Conservation (phyloP, 768 basidiomycete genomes). For the Tylopilus sp. region DNA sequence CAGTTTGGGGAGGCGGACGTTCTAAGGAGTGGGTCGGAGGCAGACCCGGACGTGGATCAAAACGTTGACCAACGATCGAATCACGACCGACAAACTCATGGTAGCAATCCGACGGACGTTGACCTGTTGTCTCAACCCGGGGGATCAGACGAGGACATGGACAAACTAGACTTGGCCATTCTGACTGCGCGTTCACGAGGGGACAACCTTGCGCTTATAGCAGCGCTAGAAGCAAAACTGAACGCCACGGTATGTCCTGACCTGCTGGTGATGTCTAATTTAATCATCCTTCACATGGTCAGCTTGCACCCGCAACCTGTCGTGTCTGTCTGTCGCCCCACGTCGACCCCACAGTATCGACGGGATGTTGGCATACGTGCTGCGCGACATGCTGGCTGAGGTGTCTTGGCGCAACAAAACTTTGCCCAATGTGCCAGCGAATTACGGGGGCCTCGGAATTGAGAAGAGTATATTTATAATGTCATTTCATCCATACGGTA, state of each 20-base stretch:
- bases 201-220: conserved; percentile 46
- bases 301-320: conserved; percentile 41
- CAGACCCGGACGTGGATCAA: conserved; percentile 12
- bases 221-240: conserved; percentile 61
- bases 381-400: conserved; percentile 81
- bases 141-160: conserved; percentile 33
- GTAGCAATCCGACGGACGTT: not conserved
- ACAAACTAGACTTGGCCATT: conserved; percentile 49
- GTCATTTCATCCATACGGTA: not conserved
- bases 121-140: not conserved
- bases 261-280: conserved; percentile 30
- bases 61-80: conserved; percentile 11
- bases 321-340: conserved; percentile 81
- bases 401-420: conserved; percentile 77
- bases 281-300: conserved; percentile 1
- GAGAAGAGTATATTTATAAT: conserved; percentile 67
- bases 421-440: conserved; percentile 86
- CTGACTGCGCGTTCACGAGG: conserved; percentile 46
- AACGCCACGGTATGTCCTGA: conserved; percentile 48
- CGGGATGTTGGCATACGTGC: conserved; percentile 86
- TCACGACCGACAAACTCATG: conserved; percentile 37
- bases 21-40: conserved; percentile 34
- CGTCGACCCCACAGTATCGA: conserved; percentile 73
- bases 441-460: conserved; percentile 77
- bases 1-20: conserved; percentile 80